Base-by-base conservation (phyloP, 352 stramenopile genomes). In the Phytophthora boehmeriae region DNA sequence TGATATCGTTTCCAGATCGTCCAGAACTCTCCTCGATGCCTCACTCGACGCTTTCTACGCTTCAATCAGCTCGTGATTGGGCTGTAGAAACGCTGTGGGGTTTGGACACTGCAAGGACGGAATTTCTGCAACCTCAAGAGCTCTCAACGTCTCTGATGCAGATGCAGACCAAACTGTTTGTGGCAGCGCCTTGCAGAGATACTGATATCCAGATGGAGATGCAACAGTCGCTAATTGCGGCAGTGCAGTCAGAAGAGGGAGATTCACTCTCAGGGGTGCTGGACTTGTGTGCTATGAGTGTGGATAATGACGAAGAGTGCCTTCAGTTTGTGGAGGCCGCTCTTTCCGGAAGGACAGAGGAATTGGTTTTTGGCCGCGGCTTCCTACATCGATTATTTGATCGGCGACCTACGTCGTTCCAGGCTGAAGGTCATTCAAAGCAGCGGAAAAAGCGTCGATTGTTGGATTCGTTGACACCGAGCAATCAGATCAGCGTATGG, bases 41-140 rank as follows among this genome's bases (percentile, higher is more conserved):
- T 14, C 34, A 13, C 1, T 23, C 67, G 11, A 73, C 58, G 4
- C 48, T 73, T n/a, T 57, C 23, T 27, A 64, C 13, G 45, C 58
- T 76, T 30, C 63, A 73, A 9, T 55, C 63, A 20, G 53, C 48
- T 22, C 19, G 47, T 8, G 27, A 68, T 47, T 85, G 75, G 75
- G 73, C 75, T 17, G 72, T 75, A 23, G 73, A 85, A 34, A 78
- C 61, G 35, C 67, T 85, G 14, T 48, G 80, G 19, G 52, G 66
- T 38, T 16, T 77, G 8, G 47, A 23, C 42, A 54, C 16, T 19
- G 25, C n/a, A 46, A 36, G 54, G 46, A 46, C 25, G 32, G 11
- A 55, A 4, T 10, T 27, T n/a, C 39, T 68, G 19, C 50, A 46
- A 20, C 38, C 32, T 19, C 13, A 30, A 32, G 51, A 28, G 8